Conservation (phyloP, 2,329 filamentous ascomycete species). For the Penicillium hesseltinei region DNA sequence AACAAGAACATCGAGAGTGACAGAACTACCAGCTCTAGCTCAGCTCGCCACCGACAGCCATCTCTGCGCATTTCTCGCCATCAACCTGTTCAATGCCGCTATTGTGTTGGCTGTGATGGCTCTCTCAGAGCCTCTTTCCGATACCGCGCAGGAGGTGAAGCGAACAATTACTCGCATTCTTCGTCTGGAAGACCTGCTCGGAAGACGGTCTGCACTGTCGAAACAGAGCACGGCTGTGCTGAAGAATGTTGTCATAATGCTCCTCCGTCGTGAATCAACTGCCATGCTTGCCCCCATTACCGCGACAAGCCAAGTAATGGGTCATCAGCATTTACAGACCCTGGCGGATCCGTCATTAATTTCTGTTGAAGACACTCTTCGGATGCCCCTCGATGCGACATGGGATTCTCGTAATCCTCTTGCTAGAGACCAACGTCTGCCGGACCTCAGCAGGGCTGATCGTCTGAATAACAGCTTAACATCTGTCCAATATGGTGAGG, state of each 20-base stretch:
- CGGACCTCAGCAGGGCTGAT: slow-evolving; percentile 12
- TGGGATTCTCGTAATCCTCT: slow-evolving; percentile 8
- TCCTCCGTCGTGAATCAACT: slow-evolving; percentile 26
- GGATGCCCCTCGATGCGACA: slow-evolving; percentile 19
- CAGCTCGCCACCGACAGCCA: slow-evolving; percentile 45
- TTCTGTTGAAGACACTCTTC: slow-evolving; percentile 27
- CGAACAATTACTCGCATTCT: slow-evolving; percentile 45
- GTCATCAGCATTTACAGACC: background rate
- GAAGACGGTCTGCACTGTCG: slow-evolving; percentile 35
- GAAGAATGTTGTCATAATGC: slow-evolving; percentile 26
- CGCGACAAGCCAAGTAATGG: background rate
- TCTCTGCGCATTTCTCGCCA: slow-evolving; percentile 45
- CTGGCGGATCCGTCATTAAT: slow-evolving; percentile 2
- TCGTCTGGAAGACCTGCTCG: slow-evolving; percentile 40
- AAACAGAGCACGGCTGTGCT: slow-evolving; percentile 32
- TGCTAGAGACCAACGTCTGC: slow-evolving; percentile 2
- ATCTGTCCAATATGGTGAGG: slow-evolving; percentile 25
- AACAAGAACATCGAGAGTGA: slow-evolving; percentile 40
- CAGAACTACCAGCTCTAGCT: slow-evolving; percentile 31
- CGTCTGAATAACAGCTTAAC: slow-evolving; percentile 26
- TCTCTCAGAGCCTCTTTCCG: slow-evolving; percentile 44
- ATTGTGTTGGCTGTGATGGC: slow-evolving; percentile 46
- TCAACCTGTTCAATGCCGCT: slow-evolving; percentile 48
- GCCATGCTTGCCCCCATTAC: slow-evolving; percentile 25
- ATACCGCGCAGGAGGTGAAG: slow-evolving; percentile 45